These are phyloP conservation scores for Meira miltonrushii DNA, from an alignment of 1,284 basidiomycete species.

Conservation along the genomic window DNA sequence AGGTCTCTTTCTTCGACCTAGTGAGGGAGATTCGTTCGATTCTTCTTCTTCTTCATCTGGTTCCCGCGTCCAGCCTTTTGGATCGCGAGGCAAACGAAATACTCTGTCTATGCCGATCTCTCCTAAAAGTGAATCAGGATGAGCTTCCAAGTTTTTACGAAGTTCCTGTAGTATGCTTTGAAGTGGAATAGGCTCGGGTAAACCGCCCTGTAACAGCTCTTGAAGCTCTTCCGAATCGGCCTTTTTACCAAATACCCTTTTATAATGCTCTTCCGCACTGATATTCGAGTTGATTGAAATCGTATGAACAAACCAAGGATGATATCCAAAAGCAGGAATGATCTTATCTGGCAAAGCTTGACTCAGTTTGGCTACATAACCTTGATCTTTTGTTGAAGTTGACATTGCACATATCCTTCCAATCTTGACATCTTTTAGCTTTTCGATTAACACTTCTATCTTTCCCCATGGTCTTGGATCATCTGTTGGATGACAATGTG, in stretches of 20 bases:
- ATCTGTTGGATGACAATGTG: slow-evolving; percentile 47
- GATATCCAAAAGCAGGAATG: slow-evolving; percentile 21
- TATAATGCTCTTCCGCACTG: slow-evolving; percentile 25
- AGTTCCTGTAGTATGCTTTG: slow-evolving; percentile 19
- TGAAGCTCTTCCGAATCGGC: slow-evolving; percentile 18
- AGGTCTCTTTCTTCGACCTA: slow-evolving; percentile 8
- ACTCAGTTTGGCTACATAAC: slow-evolving; percentile 32
- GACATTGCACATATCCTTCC: slow-evolving; percentile 36
- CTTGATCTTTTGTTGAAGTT: slow-evolving; percentile 34
- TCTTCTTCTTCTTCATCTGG: slow-evolving; percentile 12
- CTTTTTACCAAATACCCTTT: slow-evolving; percentile 18
- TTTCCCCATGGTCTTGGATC: slow-evolving; percentile 24
- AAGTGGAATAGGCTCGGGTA: slow-evolving; percentile 36
- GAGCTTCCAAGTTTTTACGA: slow-evolving; percentile 20
- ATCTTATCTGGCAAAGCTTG: neutral
- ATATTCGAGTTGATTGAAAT: slow-evolving; percentile 29
- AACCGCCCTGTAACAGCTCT: slow-evolving; percentile 20
- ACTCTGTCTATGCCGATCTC: slow-evolving; percentile 47
- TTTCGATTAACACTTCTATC: slow-evolving; percentile 18
- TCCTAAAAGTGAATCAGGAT: slow-evolving; percentile 39
- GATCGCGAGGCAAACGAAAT: slow-evolving; percentile 32
- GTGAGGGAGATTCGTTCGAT: neutral
- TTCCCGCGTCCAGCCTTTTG: slow-evolving; percentile 23
- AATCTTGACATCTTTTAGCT: slow-evolving; percentile 15
- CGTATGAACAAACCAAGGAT: slow-evolving; percentile 44